These are phyloP conservation scores for Naganishia antarctica DNA, from an alignment of 768 basidiomycete species.

Conservation along the genomic window DNA sequence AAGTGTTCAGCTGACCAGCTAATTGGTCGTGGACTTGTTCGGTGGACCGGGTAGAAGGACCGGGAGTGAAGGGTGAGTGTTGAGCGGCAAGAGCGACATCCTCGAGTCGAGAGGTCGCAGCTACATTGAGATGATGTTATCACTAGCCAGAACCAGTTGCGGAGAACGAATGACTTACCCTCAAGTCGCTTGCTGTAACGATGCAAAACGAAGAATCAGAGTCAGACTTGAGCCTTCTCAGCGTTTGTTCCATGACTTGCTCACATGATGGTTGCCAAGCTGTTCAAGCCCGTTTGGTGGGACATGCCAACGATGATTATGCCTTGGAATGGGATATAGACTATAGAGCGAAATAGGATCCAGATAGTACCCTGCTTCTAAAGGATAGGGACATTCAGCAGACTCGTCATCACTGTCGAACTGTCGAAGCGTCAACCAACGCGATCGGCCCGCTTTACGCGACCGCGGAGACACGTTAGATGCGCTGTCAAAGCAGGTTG, in stretches of 20 bases:
- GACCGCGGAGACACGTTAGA: no score
- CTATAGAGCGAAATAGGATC: no score
- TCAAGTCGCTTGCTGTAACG: slow-evolving; percentile 43
- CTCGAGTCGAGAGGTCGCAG: slow-evolving; percentile 87
- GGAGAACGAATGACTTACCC: slow-evolving; percentile 30
- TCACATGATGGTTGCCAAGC: slow-evolving; percentile 26
- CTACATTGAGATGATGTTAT: slow-evolving; percentile 56
- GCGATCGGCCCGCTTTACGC: no score
- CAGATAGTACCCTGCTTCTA: no score
- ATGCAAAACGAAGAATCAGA: neutral
- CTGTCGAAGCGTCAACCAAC: no score
- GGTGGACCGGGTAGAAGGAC: slow-evolving; percentile 35
- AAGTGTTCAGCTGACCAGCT: slow-evolving; percentile 40
- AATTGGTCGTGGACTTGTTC: slow-evolving; percentile 36
- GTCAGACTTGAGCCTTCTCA: neutral
- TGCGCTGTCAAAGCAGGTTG: no score
- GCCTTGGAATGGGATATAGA: no score
- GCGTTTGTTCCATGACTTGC: neutral
- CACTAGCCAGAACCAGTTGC: neutral
- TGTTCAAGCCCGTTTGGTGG: slow-evolving; percentile 24
- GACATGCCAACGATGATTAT: neutral
- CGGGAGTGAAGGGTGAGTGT: slow-evolving; percentile 34
- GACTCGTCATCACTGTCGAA: no score
- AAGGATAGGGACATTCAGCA: no score
- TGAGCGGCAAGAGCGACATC: slow-evolving; percentile 63